Base-by-base conservation (phyloP, 768 basidiomycete genomes). In the Tephrocybe rancida region DNA sequence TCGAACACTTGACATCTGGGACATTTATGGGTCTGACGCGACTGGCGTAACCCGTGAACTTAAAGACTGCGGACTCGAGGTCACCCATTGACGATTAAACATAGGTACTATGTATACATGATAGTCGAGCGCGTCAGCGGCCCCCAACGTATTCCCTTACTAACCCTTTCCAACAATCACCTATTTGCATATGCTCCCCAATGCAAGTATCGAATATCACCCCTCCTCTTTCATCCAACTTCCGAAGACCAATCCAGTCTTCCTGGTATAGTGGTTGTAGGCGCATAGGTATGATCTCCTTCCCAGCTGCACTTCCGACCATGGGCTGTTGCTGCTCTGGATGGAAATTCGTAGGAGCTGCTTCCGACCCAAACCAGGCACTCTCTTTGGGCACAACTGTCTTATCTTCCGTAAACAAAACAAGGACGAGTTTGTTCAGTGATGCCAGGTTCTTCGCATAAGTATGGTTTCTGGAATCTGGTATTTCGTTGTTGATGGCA, bases 381-480 rank as follows among this genome's bases (percentile, higher is more conserved):
- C 83, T 90, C 69, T 93, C 91, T 67, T 90, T 91, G 0, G 92
- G 92, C 18, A 92, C 76, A 21, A 90, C 87, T 3, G 89, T 92
- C 66, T 78, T 75, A 66, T 94, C 92, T 52, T 84, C 68, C 1
- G 80, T 73, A 67, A 94, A 94, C 38, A 89, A 65, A 24, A 91
- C 80, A 32, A 95, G 84, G 24, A 95, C 78, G 35, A 94, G 79
- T 18, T 82, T 80, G 56, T 82, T 73, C 42, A 94, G 71, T 7
- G 82, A 78, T 3, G 78, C 74, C 29, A 94, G 69, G 61, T 88
- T 85, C 38, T 70, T 59, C 5, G 72, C 75, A 67, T 88, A 92
- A 1, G 85, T 84, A 29, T 54, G 55, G 61, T 92, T 91, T 37
- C 77, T 81, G 19, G 66, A 49, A 2, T 67, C 76, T 13, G 73